These are phyloP conservation scores for Septoria linicola DNA, from an alignment of 2,329 filamentous ascomycete genomes.

Conservation along the genomic window DNA sequence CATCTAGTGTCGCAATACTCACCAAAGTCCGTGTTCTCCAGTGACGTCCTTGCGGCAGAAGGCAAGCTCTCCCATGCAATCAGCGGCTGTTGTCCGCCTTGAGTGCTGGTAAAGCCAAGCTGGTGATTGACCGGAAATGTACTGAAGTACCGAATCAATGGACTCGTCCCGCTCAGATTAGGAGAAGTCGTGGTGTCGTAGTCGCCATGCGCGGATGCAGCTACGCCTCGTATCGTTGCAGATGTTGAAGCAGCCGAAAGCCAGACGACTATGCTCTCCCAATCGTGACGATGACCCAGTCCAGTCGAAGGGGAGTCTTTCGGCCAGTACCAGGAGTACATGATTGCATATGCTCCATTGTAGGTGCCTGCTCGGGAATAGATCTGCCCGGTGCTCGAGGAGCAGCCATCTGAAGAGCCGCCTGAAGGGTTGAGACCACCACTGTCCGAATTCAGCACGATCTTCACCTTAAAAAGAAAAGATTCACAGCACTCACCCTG, in stretches of 20 bases:
- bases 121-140: conserved; percentile 51
- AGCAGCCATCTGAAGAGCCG: conserved; percentile 42
- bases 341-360: conserved; percentile 48
- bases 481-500: conserved; percentile 46
- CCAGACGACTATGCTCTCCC: conserved; percentile 57
- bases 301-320: conserved; percentile 48
- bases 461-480: conserved; percentile 6
- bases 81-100: conserved; percentile 41
- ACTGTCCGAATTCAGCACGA: conserved; percentile 31
- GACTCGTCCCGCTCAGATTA: conserved; percentile 44
- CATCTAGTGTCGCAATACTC: neutral
- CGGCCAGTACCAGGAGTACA: conserved; percentile 56
- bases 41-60: conserved; percentile 43
- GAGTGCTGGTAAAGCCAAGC: conserved; percentile 42
- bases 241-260: conserved; percentile 43
- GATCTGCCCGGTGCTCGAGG: conserved; percentile 50
- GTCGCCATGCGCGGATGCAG: conserved; percentile 53
- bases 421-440: conserved; percentile 48
- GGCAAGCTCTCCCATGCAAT: conserved; percentile 54
- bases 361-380: conserved; percentile 49
- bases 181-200: conserved; percentile 48
- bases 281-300: conserved; percentile 56
- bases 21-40: conserved; percentile 50
- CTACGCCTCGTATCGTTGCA: conserved; percentile 51
- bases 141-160: conserved; percentile 52